Base-by-base conservation (phyloP, 257 asterid genomes). In the Lavandula angustifolia region DNA sequence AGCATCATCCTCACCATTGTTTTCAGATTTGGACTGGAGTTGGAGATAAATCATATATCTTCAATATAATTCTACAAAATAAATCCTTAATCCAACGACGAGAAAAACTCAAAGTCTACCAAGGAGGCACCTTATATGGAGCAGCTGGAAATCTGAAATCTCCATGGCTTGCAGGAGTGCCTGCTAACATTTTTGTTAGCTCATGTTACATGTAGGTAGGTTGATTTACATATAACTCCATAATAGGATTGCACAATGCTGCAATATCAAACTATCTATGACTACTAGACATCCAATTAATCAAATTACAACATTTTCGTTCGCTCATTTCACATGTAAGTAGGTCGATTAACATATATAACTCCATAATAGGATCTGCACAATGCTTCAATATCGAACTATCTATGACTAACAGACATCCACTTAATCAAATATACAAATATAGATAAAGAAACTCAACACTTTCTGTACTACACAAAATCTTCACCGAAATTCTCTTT, bases 101-200 rank as follows among this genome's bases (percentile, higher is more conserved):
- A 22, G 18, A 14, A 70, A 31, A 35, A 6, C 38, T 13, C 1
- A 14, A 43, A 35, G 38, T 35, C 9, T 40, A 22, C 18, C 8
- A 32, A 47, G 53, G 53, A 11, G 54, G 58, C 78, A 85, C 92
- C 89, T 85, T 83, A 29, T 73, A 42, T 3, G 68, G 73, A 64
- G 70, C 67, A 64, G 69, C 41, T 9, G 79, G 57, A 69, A 57
- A 60, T 76, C 73, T 76, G 59, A 76, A 65, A 57, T 66, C 70
- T 49, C 73, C 81, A 70, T 71, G 80, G 27, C 75, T 27, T 12
- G 54, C 54, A 18, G 71, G 34, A 41, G 54, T 67, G 54, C 78
- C 80, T 75, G 74, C 38, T 64, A 47, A 7, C 12, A 53, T 27
- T 9, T 46, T 51, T 17, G 60, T 66, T 66, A 70, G 49, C 68